These are phyloP conservation scores for Cardamine occulta DNA, from an alignment of 345 rosid genomes.

Conservation along the genomic window DNA sequence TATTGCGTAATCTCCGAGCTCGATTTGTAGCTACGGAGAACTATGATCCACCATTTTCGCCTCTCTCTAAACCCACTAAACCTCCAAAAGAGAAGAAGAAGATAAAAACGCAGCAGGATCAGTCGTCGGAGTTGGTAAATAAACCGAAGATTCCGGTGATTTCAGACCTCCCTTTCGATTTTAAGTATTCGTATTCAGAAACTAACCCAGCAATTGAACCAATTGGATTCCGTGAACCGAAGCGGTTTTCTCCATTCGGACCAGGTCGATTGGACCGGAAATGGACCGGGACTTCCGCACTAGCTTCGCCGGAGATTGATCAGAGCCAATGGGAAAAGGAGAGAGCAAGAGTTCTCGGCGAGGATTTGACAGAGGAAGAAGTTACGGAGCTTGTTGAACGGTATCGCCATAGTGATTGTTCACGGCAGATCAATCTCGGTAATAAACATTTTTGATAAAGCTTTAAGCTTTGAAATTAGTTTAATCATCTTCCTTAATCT, in stretches of 20 bases:
- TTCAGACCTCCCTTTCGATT: conserved; percentile 84
- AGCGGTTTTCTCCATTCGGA: conserved; percentile 88
- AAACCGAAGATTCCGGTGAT: conserved; percentile 31
- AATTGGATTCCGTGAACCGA: conserved; percentile 84
- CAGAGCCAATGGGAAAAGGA: conserved; percentile 50
- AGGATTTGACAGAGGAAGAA: conserved; percentile 68
- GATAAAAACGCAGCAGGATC: conserved; percentile 18
- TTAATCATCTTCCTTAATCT: conserved; percentile 5
- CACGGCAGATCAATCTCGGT: conserved; percentile 88
- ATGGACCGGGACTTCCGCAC: conserved; percentile 87
- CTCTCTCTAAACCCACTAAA: conserved; percentile 35
- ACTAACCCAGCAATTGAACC: conserved; percentile 58
- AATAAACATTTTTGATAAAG: conserved; percentile 15
- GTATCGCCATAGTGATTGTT: conserved; percentile 79
- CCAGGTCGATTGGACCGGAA: conserved; percentile 79
- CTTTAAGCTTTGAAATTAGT: neutral
- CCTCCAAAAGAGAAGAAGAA: conserved; percentile 24
- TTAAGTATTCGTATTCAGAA: conserved; percentile 83
- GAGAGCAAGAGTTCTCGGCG: conserved; percentile 58
- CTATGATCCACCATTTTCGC: conserved; percentile 48
- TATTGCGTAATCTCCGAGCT: conserved; percentile 20
- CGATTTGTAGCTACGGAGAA: conserved; percentile 42
- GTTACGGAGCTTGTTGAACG: conserved; percentile 74
- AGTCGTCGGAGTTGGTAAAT: conserved; percentile 18
- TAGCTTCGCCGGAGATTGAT: conserved; percentile 45